phyloP scores from a whole-genome alignment of 1,284 basidiomycete genomes.

The Trichosporon sp. region DNA sequence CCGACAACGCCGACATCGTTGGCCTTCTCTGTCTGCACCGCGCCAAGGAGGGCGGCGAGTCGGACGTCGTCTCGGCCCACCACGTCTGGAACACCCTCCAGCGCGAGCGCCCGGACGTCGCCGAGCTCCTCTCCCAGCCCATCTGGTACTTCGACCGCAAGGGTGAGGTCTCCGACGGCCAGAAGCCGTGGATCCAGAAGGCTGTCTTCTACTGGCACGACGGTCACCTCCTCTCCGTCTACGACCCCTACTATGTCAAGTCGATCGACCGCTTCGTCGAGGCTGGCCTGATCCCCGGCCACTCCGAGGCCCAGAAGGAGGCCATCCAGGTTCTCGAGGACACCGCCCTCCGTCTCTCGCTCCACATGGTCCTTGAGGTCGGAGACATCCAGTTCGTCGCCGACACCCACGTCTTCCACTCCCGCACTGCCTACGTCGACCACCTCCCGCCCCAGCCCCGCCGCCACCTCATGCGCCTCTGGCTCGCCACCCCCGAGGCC shows the following conservation, averaged over 20 bases:
- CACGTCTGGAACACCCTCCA: constrained; percentile 50
- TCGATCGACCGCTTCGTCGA: constrained; percentile 31
- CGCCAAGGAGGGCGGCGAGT: constrained; percentile 54
- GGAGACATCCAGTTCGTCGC: constrained; percentile 49
- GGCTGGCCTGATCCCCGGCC: constrained; percentile 47
- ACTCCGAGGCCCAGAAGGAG: constrained; percentile 42
- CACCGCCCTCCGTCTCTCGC: constrained; percentile 44
- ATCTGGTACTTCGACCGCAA: constrained; percentile 49
- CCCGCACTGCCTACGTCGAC: constrained; percentile 51
- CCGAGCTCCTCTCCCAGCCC: constrained; percentile 42
- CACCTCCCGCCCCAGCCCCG: constrained; percentile 44
- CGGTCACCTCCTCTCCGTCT: constrained; percentile 29
- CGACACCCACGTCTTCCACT: constrained; percentile 49
- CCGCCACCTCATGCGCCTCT: constrained; percentile 51
- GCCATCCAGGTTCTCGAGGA: constrained; percentile 51
- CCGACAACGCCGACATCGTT: constrained; percentile 43
- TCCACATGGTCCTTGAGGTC: constrained; percentile 52
- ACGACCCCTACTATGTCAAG: constrained; percentile 44
- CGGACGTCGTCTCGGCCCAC: constrained; percentile 51
- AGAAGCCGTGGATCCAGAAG: constrained; percentile 33
- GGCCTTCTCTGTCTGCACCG: constrained; percentile 51
- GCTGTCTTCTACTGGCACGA: constrained; percentile 27
- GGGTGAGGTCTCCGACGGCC: constrained; percentile 47
- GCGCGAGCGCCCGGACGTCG: constrained; percentile 49
- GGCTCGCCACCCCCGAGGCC: constrained; percentile 47